These are phyloP conservation scores for Chlamydomonas sp. DNA, from an alignment of 139 green algal species.

Conservation along the genomic window DNA sequence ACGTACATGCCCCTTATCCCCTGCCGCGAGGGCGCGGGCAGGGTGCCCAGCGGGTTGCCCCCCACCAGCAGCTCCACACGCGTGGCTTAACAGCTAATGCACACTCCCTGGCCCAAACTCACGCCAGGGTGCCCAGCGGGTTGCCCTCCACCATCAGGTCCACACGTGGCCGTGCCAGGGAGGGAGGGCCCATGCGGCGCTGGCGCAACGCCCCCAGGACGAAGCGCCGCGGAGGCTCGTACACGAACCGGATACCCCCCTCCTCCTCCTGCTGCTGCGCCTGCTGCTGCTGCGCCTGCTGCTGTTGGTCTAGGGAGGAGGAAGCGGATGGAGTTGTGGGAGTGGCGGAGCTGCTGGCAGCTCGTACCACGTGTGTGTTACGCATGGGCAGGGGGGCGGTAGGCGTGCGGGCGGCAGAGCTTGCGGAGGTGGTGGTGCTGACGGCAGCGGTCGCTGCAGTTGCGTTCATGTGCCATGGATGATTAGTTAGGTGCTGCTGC, in stretches of 20 bases:
- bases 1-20: no score
- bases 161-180: conserved; percentile 49
- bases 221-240: conserved; percentile 31
- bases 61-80: no score
- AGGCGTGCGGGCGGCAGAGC: no score
- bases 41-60: conserved; percentile 26
- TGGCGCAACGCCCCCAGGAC: conserved; percentile 4
- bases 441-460: no score
- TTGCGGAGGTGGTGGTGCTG: no score
- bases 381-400: no score
- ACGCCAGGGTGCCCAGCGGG: conserved; percentile 27
- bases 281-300: no score
- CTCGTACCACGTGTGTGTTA: no score
- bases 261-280: neutral
- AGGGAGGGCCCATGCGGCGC: conserved; percentile 4
- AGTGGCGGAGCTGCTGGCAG: neutral
- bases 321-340: neutral
- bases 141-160: conserved; percentile 68
- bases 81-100: no score
- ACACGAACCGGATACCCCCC: conserved; percentile 45
- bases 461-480: no score
- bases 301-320: neutral
- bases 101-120: neutral
- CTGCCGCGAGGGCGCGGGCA: no score
- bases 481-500: no score